Base-by-base conservation (phyloP, 2,329 filamentous ascomycete genomes). In the Plectosphaerella plurivora region DNA sequence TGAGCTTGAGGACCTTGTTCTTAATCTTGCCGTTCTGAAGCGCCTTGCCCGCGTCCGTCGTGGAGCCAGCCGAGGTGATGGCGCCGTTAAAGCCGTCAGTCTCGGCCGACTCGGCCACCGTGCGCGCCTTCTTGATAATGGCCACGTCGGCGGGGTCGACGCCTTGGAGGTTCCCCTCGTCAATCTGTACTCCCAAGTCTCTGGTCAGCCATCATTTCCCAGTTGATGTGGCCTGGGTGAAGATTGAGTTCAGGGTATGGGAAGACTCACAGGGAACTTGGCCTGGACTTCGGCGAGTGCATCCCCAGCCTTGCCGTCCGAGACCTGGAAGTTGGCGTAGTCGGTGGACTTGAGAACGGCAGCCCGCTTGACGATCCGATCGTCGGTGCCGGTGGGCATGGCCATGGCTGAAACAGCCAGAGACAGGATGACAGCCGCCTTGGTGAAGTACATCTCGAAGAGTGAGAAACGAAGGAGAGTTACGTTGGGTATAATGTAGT, bases 1-100 rank as follows among this genome's bases (percentile, higher is more conserved):
- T 71, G 47, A 83, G 67, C 70, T 83, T 83, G 50, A 82, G 65
- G 22, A 83, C 77, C 70, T 82, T 82, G 70, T 82, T 83, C 73
- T 82, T 81, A 61, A 74, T 82, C 69, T 82, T 82, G 59, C 79
- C 79, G 49, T 71, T 71, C 66, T 78, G 68, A 15, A 82, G 69
- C 11, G 76, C 75, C 25, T 28, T 28, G 39, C 68, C 73, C 0
- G 69, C 73, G 2, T 69, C 65, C 12, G 68, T 62, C 18, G 66
- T 68, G 25, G 65, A 70, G 25, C 25, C 25, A 9, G 78, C 77
- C 3, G 71, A 73, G 12, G 65, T 70, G 54, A 80, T 76, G 39
- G 78, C 74, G 15, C 76, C 71, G 66, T 83, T 81, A 69, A 82
- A 83, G 36, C 72, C 73, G 9, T 72, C 67, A 1, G 66, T 72